These are phyloP conservation scores for Murraya koenigii DNA, from an alignment of 345 rosid genomes.

Conservation along the genomic window DNA sequence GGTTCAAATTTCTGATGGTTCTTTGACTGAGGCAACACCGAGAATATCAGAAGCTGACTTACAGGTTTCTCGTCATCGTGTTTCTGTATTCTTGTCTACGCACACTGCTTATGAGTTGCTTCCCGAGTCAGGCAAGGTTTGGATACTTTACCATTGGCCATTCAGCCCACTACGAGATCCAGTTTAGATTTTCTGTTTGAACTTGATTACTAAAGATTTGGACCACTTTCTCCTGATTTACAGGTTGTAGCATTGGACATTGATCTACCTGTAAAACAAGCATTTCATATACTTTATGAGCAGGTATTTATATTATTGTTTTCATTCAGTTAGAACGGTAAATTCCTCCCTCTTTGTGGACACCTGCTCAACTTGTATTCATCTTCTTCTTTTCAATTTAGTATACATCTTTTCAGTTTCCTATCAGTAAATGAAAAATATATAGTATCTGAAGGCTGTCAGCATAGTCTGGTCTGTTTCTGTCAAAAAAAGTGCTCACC, in stretches of 20 bases:
- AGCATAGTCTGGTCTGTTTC: background rate
- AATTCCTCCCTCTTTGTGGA: background rate
- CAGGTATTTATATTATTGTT: slow-evolving; percentile 43
- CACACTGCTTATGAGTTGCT: slow-evolving; percentile 69
- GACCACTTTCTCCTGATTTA: slow-evolving; percentile 15
- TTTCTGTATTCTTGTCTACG: slow-evolving; percentile 50
- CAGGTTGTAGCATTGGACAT: slow-evolving; percentile 60
- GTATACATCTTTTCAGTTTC: background rate
- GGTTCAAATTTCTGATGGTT: slow-evolving; percentile 40
- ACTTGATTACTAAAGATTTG: background rate
- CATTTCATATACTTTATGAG: slow-evolving; percentile 52
- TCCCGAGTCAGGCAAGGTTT: slow-evolving; percentile 89
- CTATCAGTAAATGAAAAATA: background rate
- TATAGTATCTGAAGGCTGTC: background rate
- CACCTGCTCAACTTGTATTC: background rate
- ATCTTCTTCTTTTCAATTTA: background rate
- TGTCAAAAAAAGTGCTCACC: background rate
- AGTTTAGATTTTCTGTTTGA: background rate
- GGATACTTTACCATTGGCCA: slow-evolving; percentile 30
- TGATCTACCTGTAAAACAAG: slow-evolving; percentile 58
- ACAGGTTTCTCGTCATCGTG: slow-evolving; percentile 40
- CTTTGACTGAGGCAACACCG: slow-evolving; percentile 28
- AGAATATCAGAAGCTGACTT: slow-evolving; percentile 42
- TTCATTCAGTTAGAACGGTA: background rate
- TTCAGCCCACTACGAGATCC: background rate